Percentiles rank a stretch among this genome's conserved stretches.
These are phyloP conservation scores for Mycosphaerella arachidis DNA, from an alignment of 2,329 filamentous ascomycete species.

Conservation along the genomic window DNA sequence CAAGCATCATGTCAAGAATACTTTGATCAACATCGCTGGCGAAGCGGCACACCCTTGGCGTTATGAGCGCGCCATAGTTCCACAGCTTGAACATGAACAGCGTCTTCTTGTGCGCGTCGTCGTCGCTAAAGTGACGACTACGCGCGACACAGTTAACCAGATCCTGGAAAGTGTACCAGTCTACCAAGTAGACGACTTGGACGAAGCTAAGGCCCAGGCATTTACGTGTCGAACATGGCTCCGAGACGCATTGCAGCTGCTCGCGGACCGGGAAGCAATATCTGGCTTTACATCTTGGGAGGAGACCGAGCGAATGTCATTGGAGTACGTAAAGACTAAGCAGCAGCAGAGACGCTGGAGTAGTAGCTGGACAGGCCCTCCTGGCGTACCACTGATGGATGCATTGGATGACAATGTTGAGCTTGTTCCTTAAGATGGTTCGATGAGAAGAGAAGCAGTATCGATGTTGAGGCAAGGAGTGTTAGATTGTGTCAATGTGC, in stretches of 20 bases:
- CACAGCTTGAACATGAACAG: background rate
- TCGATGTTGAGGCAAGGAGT: too few species aligned
- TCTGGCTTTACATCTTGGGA: constrained; percentile 5
- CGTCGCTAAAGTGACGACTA: constrained; percentile 12
- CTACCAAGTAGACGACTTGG: constrained; percentile 7
- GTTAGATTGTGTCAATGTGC: too few species aligned
- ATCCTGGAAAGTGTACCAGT: constrained; percentile 9
- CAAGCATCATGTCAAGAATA: constrained; percentile 20
- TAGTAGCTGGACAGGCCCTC: background rate
- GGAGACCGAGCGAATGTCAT: constrained; percentile 2
- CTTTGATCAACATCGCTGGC: constrained; percentile 5
- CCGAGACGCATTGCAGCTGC: constrained; percentile 4
- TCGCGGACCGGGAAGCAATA: constrained; percentile 5
- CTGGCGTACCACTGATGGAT: constrained; percentile 13
- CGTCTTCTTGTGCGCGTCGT: background rate
- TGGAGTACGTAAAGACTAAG: constrained; percentile 15
- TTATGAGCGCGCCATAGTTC: constrained; percentile 8
- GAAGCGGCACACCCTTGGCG: constrained; percentile 13
- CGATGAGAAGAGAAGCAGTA: too few species aligned
- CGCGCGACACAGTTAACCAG: background rate
- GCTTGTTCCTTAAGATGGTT: constrained; percentile 2
- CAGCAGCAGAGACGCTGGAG: constrained; percentile 10
- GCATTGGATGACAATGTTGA: constrained; percentile 5
- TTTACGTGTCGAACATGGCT: constrained; percentile 16
- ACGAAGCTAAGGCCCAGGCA: background rate